Percentiles rank a stretch among this genome's conserved stretches.
These are phyloP conservation scores for Tylopilus plumbeoviolaceoides DNA, from an alignment of 768 basidiomycete species.

Conservation along the genomic window DNA sequence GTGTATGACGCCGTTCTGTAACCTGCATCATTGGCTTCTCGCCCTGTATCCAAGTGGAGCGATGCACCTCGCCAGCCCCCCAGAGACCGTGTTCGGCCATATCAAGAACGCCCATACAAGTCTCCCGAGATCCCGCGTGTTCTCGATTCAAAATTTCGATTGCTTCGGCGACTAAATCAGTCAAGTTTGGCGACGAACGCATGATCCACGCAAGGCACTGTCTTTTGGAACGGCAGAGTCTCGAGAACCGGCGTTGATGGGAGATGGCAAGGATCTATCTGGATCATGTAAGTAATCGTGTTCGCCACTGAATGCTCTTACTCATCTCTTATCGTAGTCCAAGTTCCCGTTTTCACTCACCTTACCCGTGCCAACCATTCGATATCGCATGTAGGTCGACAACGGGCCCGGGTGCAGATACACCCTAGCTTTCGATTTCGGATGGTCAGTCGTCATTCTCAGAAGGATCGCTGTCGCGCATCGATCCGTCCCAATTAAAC, in stretches of 20 bases:
- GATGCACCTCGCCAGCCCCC: constrained; percentile 38
- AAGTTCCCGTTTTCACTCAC: constrained; percentile 57
- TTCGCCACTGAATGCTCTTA: neutral
- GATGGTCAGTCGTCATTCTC: constrained; percentile 64
- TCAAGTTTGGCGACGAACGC: constrained; percentile 60
- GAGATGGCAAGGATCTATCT: constrained; percentile 58
- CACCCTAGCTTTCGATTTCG: constrained; percentile 64
- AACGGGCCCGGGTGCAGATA: constrained; percentile 65
- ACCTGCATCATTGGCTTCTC: constrained; percentile 63
- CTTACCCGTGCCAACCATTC: constrained; percentile 49
- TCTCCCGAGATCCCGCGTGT: constrained; percentile 44
- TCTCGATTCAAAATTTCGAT: constrained; percentile 56
- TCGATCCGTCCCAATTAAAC: constrained; percentile 64
- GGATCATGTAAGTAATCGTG: constrained; percentile 43
- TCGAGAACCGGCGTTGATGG: constrained; percentile 62
- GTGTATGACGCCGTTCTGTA: constrained; percentile 63
- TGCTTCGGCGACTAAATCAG: constrained; percentile 53
- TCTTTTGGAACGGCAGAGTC: constrained; percentile 58
- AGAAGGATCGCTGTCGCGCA: constrained; percentile 73
- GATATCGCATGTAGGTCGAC: constrained; percentile 62
- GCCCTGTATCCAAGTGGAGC: constrained; percentile 63
- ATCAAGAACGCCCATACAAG: constrained; percentile 29
- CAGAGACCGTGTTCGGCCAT: constrained; percentile 34
- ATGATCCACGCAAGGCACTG: constrained; percentile 65
- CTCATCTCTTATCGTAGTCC: constrained; percentile 31